These are phyloP conservation scores for Aechmea fasciata DNA, from an alignment of 176 grass and related monocot genomes.

Conservation along the genomic window DNA sequence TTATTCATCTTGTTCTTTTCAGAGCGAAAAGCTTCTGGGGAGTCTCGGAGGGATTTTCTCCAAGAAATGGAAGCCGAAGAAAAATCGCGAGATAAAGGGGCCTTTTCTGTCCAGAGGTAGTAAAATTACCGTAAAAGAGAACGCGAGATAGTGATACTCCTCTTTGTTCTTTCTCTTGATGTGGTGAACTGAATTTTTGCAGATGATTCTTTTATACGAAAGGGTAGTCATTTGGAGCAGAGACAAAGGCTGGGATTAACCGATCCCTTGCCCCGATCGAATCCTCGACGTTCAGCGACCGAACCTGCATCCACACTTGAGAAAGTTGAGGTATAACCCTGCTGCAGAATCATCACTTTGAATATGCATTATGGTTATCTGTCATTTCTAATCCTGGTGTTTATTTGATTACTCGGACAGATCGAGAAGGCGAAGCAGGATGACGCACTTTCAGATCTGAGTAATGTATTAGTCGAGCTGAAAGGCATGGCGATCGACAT, in stretches of 20 bases:
- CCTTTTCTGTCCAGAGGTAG: slow-evolving; percentile 47
- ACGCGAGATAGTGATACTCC: neutral
- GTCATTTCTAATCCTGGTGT: neutral
- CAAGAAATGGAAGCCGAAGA: slow-evolving; percentile 73
- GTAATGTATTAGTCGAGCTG: slow-evolving; percentile 59
- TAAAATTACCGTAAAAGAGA: slow-evolving; percentile 8
- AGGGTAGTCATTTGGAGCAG: slow-evolving; percentile 45
- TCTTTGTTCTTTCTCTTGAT: slow-evolving; percentile 1
- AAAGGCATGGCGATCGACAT: slow-evolving; percentile 79
- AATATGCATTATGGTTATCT: neutral
- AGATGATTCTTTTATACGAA: slow-evolving; percentile 73
- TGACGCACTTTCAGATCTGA: slow-evolving; percentile 56
- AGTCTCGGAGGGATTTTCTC: slow-evolving; percentile 67
- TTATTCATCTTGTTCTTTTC: neutral
- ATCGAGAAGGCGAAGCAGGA: slow-evolving; percentile 75
- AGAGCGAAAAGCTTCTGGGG: slow-evolving; percentile 40
- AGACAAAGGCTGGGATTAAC: slow-evolving; percentile 60
- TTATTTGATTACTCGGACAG: slow-evolving; percentile 19
- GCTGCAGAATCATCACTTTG: neutral
- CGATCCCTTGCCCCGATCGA: slow-evolving; percentile 25
- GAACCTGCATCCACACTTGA: slow-evolving; percentile 45
- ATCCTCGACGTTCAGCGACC: slow-evolving; percentile 25
- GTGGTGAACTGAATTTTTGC: neutral
- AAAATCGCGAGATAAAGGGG: slow-evolving; percentile 55
- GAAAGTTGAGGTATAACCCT: slow-evolving; percentile 55